A percentile compares a stretch with the other conserved stretches of the same genome.
These are phyloP conservation scores for Kwoniella shandongensis DNA, from an alignment of 768 basidiomycete species.

Conservation along the genomic window DNA sequence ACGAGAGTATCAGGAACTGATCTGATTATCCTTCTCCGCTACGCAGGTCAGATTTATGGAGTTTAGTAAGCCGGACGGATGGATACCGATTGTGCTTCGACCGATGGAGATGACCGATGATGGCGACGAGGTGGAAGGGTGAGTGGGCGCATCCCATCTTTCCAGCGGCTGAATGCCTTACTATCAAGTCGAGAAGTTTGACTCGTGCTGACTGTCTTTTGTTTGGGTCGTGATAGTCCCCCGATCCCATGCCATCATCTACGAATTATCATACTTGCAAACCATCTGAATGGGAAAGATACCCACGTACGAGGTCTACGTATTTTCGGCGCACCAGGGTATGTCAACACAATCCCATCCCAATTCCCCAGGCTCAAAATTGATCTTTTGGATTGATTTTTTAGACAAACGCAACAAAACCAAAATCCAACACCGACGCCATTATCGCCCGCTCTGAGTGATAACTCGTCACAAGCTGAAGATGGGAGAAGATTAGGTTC, in stretches of 20 bases:
- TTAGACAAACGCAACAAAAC: slow-evolving; percentile 2
- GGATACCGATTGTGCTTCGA: slow-evolving; percentile 62
- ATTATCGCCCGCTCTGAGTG: slow-evolving; percentile 4
- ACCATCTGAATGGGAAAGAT: slow-evolving; percentile 98
- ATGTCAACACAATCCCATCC: slow-evolving; percentile 38
- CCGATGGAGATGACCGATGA: slow-evolving; percentile 58
- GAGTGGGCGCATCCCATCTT: slow-evolving; percentile 49
- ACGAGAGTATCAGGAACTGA: no score
- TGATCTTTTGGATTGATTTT: no score
- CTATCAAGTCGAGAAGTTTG: background rate
- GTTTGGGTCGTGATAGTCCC: slow-evolving; percentile 59
- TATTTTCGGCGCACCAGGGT: slow-evolving; percentile 85
- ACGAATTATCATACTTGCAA: slow-evolving; percentile 83
- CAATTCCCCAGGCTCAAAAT: no score
- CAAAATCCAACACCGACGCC: background rate
- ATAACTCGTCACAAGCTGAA: background rate
- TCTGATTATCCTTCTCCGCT: no score
- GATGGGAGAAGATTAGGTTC: slow-evolving; percentile 6
- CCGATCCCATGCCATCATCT: slow-evolving; percentile 85
- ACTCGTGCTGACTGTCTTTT: background rate
- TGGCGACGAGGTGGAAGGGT: slow-evolving; percentile 78
- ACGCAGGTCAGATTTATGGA: slow-evolving; percentile 61
- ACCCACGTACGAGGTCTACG: slow-evolving; percentile 91
- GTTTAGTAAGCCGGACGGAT: slow-evolving; percentile 88
- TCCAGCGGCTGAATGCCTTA: background rate